These are phyloP conservation scores for Lactarius pseudohatsudake DNA, from an alignment of 768 basidiomycete species.

Conservation along the genomic window DNA sequence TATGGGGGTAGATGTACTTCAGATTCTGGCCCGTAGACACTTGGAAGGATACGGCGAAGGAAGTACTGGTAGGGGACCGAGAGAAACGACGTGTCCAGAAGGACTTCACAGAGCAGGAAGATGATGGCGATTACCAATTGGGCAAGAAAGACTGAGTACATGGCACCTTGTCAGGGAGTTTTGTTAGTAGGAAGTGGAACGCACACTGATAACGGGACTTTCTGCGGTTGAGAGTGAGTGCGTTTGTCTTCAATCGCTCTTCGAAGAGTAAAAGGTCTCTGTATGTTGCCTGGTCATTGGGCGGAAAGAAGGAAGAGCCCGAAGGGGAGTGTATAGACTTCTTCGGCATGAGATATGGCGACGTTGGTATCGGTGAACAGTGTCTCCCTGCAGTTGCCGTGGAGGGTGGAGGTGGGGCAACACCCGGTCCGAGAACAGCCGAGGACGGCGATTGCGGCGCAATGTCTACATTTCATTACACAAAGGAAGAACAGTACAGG, in stretches of 20 bases:
- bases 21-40: constrained; percentile 43
- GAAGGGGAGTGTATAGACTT: constrained; percentile 34
- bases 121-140: constrained; percentile 66
- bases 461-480: constrained; percentile 11
- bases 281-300: constrained; percentile 77
- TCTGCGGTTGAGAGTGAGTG: constrained; percentile 71
- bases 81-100: constrained; percentile 68
- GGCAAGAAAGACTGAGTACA: constrained; percentile 63
- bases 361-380: background rate
- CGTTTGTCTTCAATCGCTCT: constrained; percentile 94
- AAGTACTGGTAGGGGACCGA: constrained; percentile 57
- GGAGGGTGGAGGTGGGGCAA: background rate
- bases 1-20: constrained; percentile 65
- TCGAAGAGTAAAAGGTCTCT: constrained; percentile 91
- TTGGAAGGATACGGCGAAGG: constrained; percentile 53
- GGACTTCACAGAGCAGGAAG: constrained; percentile 73
- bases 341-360: constrained; percentile 33
- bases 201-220: constrained; percentile 82
- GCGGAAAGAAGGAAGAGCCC: constrained; percentile 51
- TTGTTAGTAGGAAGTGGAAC: constrained; percentile 33
- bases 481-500: background rate
- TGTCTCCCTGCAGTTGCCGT: background rate
- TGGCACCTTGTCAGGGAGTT: constrained; percentile 2
- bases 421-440: background rate
- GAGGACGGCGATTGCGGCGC: background rate